Evolutionary conservation across 2,329 filamentous ascomycete species (phyloP), one percentile per base, ranked within the genome.

Genomic region (Colletotrichum simmondsii): DNA sequence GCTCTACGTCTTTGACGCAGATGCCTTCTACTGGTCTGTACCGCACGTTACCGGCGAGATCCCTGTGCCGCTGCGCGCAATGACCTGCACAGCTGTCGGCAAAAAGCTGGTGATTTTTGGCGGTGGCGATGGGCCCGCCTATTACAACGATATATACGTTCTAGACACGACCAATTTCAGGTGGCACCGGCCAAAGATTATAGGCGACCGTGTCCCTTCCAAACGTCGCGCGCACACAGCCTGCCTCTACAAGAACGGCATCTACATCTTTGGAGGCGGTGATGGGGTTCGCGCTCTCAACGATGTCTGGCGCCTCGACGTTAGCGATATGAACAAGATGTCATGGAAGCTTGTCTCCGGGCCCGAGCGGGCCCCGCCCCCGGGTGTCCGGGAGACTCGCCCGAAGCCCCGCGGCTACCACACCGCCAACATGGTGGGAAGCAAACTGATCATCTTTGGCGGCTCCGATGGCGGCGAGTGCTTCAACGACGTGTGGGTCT

Each of bases 401-500:
- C 92, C 92, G 24, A 92, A 91, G 78, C 90, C 92, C 24, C 85
- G 92, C 61, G 92, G 92, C 64, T 93, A 93, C 79, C 92, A 93
- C 80, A 93, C 92, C 5, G 91, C 92, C 75, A 93, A 93, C 79
- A 93, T 93, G 88, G 91, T 93, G 56, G 91, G 91, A 75, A 88
- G 88, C 81, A 93, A 93, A 82, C 88, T 93, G 74, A 93, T 93
- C 80, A 91, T 93, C 77, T 93, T 89, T 79, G 92, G 92, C 52
- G 92, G 92, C 42, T 92, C 90, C 3, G 92, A 93, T 79, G 92
- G 92, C 75, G 90, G 90, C 64, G 91, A 93, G 81, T 93, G 92
- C 81, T 93, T 93, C 82, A 88, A 91, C 79, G 92, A 93, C 77
- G 91, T 93, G 53, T 93, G 92, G 92, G 89, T 93, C 35, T 93